These are phyloP conservation scores for Sorghum bicolor DNA, from an alignment of 176 grass and related monocot species.

Conservation along the genomic window Sorghum_bicolor_NCBIv3 NC_012870.2:1230001-1230500, in stretches of 20 bases:
- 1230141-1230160: not conserved
- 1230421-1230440: too few species aligned
- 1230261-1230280: not conserved
- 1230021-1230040: not conserved
- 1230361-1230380: too few species aligned
- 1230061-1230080: slow-evolving; percentile 19
- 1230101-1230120: not conserved
- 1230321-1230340: too few species aligned
- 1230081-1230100: not conserved
- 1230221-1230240: not conserved
- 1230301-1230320: not conserved
- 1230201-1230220: not conserved
- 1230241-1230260: not conserved
- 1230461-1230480: too few species aligned
- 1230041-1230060: not conserved
- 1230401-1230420: too few species aligned
- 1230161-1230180: not conserved
- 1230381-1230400: too few species aligned
- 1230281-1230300: not conserved
- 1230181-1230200: not conserved
- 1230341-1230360: too few species aligned
- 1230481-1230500: too few species aligned
- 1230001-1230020: not conserved
- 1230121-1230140: not conserved
- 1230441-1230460: too few species aligned